Evolutionary conservation across 495 filamentous ascomycete genomes (phyloP).

Genomic region (Daldinia decipiens): DNA sequence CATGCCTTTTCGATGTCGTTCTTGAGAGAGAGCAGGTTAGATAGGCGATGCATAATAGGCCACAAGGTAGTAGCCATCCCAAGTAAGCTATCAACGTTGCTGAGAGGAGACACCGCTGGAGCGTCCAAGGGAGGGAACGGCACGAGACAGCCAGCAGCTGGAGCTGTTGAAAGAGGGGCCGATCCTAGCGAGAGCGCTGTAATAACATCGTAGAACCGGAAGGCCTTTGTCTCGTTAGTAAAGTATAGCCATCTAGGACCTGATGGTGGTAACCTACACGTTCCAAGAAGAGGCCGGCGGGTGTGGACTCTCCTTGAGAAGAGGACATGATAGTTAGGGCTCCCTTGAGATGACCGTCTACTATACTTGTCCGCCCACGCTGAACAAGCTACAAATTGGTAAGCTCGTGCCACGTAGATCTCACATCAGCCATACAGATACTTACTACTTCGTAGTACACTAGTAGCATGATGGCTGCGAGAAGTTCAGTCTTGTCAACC

Average conservation of each 20-base stretch:
- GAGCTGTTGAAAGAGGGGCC: slow-evolving; percentile 63
- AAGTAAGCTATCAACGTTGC: slow-evolving; percentile 68
- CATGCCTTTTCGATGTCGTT: slow-evolving; percentile 57
- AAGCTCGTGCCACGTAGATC: not conserved
- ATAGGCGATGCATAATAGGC: slow-evolving; percentile 71
- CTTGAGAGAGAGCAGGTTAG: slow-evolving; percentile 63
- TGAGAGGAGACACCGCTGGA: slow-evolving; percentile 55
- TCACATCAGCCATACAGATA: slow-evolving; percentile 1
- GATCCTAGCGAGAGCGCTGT: slow-evolving; percentile 70
- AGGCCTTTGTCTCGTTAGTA: slow-evolving; percentile 56
- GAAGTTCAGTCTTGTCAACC: slow-evolving; percentile 64
- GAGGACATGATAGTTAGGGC: slow-evolving; percentile 68
- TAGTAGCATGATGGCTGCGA: slow-evolving; percentile 70
- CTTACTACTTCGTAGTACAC: slow-evolving; percentile 72
- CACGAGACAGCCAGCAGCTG: slow-evolving; percentile 55
- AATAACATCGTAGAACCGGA: slow-evolving; percentile 73
- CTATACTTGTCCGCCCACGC: slow-evolving; percentile 65
- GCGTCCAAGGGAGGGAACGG: slow-evolving; percentile 60
- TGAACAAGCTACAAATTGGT: slow-evolving; percentile 64
- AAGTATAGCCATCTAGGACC: not conserved
- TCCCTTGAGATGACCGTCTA: slow-evolving; percentile 68
- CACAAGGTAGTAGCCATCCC: slow-evolving; percentile 70
- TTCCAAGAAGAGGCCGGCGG: slow-evolving; percentile 66
- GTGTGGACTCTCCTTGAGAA: slow-evolving; percentile 56
- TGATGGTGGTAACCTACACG: slow-evolving; percentile 54